These are phyloP conservation scores for Periconia sp. DNA, from an alignment of 2,329 filamentous ascomycete genomes.

Conservation along the genomic window DNA sequence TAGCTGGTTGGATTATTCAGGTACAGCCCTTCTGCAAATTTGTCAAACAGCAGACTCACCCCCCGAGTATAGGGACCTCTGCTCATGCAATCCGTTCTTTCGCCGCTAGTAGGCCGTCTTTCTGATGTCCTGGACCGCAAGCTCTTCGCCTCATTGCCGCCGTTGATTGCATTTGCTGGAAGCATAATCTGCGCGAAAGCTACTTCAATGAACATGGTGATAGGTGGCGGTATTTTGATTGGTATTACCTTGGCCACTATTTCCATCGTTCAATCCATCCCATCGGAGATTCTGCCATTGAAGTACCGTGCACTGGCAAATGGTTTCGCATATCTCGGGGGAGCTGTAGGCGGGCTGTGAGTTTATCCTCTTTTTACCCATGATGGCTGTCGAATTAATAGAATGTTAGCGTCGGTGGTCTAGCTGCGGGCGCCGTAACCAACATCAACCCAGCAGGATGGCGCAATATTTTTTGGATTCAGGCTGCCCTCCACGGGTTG, in stretches of 20 bases:
- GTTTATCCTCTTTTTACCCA: conserved; percentile 20
- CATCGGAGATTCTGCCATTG: conserved; percentile 58
- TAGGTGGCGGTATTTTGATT: conserved; percentile 61
- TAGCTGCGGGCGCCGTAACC: conserved; percentile 57
- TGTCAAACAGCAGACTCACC: conserved; percentile 1
- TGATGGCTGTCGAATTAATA: background rate
- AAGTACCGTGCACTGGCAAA: conserved; percentile 61
- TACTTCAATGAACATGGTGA: conserved; percentile 57
- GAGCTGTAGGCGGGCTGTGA: conserved; percentile 56
- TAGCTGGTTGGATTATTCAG: conserved; percentile 61
- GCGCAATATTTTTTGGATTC: conserved; percentile 63
- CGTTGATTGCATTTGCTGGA: conserved; percentile 57
- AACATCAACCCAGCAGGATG: conserved; percentile 52
- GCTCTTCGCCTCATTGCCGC: conserved; percentile 54
- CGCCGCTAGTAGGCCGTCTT: conserved; percentile 58
- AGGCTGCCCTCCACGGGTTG: conserved; percentile 55
- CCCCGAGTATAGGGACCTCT: conserved; percentile 51
- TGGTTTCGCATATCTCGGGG: conserved; percentile 55
- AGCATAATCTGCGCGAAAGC: conserved; percentile 59
- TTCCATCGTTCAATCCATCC: conserved; percentile 59
- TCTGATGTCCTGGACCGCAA: conserved; percentile 61
- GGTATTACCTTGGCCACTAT: conserved; percentile 58
- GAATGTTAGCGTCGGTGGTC: conserved; percentile 46
- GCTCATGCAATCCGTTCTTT: conserved; percentile 60
- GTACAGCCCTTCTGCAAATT: conserved; percentile 21